Evolutionary conservation across 768 basidiomycete species (phyloP), one percentile per base, ranked within the genome.

Genomic region (Hortiboletus campestris): DNA sequence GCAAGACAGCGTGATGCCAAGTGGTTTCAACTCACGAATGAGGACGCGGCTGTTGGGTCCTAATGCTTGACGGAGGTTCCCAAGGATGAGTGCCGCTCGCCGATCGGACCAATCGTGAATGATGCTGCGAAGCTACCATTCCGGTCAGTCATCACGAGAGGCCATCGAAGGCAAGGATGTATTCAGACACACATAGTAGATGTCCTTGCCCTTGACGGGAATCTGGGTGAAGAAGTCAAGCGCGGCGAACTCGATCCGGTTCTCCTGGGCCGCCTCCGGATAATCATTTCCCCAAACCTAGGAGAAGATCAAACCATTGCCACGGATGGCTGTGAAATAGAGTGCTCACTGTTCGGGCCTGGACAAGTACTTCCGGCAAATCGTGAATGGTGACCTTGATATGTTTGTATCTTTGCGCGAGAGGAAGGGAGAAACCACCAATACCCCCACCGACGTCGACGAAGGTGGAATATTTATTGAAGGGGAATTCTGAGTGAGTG

Each of bases 401-500:
- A 19, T 71, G 48, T 20, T 68, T 64, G 48, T 70, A 57, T 19
- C 29, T 62, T 34, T 66, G 64, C 4, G 62, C 63, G 4, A 76
- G 63, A 3, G 67, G 64, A n/a, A 75, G 51, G 17, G 69, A 62
- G 31, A 68, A 65, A 12, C 65, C 56, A 11, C 74, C 74, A 17
- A 70, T 63, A 13, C 73, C 67, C 39, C 73, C 73, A 11, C 73
- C 74, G 6, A 75, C 62, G 49, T 75, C 74, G 19, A 73, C 69
- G 10, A 74, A 50, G 6, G 64, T 53, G 25, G 25, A 25, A 25
- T 25, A 25, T 25, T 25, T 25, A 25, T 25, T 52, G 48, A 74
- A 76, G 6, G 75, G 70, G 48, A 64, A 75, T 0, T 59, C 75
- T 74, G 22, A 25, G 32, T 40, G n/a, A 17, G 2, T 6, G 13